Percentiles rank a stretch among this genome's conserved stretches.
Conservation (phyloP, 495 filamentous ascomycete genomes). For the Aspergillus nanangensis region DNA sequence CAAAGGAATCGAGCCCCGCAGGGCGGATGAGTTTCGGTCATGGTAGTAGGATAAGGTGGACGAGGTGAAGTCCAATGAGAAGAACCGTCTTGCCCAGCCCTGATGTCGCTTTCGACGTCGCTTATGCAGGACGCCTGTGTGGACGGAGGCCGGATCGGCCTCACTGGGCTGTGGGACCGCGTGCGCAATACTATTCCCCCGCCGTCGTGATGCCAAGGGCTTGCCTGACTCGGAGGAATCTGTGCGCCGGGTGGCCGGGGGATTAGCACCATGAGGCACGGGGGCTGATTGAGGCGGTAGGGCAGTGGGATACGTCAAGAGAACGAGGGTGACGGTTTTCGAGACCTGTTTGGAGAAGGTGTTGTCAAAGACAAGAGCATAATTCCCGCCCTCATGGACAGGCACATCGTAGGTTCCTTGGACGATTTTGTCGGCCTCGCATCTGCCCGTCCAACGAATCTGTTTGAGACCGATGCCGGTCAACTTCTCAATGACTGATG, state of each 20-base stretch:
- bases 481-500: conserved; percentile 74
- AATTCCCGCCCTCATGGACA: conserved; percentile 76
- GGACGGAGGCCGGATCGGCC: conserved; percentile 34
- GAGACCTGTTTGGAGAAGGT: conserved; percentile 95
- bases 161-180: conserved; percentile 23
- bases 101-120: conserved; percentile 88
- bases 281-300: conserved; percentile 74
- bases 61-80: conserved; percentile 87
- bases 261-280: conserved; percentile 49
- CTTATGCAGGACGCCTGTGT: conserved; percentile 82
- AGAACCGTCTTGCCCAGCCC: conserved; percentile 88
- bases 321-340: conserved; percentile 90
- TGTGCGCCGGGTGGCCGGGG: conserved; percentile 29
- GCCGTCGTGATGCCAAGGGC: conserved; percentile 25
- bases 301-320: conserved; percentile 86
- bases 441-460: conserved; percentile 88
- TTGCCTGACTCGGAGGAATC: conserved; percentile 30
- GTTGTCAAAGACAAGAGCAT: conserved; percentile 95
- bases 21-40: conserved; percentile 81
- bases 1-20: conserved; percentile 88
- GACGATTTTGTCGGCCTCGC: conserved; percentile 93
- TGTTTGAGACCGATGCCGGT: conserved; percentile 78
- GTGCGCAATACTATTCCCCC: conserved; percentile 29
- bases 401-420: conserved; percentile 83
- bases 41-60: conserved; percentile 95